Percentiles rank a stretch among this genome's conserved stretches.
Conservation (phyloP, 2,329 filamentous ascomycete genomes). For the Ophiosphaerella narmari region DNA sequence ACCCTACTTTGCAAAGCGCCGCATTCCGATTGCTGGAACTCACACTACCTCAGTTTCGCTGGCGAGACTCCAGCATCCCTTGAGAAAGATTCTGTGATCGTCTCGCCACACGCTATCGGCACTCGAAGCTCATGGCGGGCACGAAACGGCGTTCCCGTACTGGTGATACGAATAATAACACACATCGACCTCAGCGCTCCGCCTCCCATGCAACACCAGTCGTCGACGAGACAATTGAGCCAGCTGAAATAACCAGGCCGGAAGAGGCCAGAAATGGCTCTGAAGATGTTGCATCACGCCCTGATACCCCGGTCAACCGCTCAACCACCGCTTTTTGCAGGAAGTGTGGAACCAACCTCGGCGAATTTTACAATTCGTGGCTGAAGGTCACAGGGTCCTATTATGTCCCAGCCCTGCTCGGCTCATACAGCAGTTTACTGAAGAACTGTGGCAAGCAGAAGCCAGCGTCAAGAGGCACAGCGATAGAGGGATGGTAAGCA, state of each 20-base stretch:
- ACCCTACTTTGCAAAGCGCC: not conserved
- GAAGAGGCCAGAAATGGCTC: conserved; percentile 13
- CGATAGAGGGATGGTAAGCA: conserved; percentile 47
- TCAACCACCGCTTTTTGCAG: conserved; percentile 38
- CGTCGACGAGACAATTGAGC: conserved; percentile 7
- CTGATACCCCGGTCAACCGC: conserved; percentile 17
- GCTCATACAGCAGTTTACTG: conserved; percentile 40
- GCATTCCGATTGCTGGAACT: not conserved
- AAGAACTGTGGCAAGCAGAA: conserved; percentile 30
- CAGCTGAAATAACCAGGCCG: conserved; percentile 1
- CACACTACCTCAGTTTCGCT: not conserved
- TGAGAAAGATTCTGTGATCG: not conserved
- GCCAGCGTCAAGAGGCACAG: conserved; percentile 33
- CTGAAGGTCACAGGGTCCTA: conserved; percentile 40
- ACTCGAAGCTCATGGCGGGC: conserved; percentile 24
- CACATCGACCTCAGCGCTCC: conserved; percentile 15
- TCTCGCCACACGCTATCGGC: not conserved
- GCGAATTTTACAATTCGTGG: conserved; percentile 47
- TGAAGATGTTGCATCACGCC: conserved; percentile 14
- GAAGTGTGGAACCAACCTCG: conserved; percentile 32
- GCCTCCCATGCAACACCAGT: conserved; percentile 10
- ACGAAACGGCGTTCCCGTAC: conserved; percentile 26
- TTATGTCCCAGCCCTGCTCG: conserved; percentile 41
- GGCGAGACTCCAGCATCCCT: not conserved
- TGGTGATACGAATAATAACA: conserved; percentile 17